These are phyloP conservation scores for Cyanidium caldarium DNA, from an alignment of 23 red algal genomes.

Conservation along the genomic window DNA sequence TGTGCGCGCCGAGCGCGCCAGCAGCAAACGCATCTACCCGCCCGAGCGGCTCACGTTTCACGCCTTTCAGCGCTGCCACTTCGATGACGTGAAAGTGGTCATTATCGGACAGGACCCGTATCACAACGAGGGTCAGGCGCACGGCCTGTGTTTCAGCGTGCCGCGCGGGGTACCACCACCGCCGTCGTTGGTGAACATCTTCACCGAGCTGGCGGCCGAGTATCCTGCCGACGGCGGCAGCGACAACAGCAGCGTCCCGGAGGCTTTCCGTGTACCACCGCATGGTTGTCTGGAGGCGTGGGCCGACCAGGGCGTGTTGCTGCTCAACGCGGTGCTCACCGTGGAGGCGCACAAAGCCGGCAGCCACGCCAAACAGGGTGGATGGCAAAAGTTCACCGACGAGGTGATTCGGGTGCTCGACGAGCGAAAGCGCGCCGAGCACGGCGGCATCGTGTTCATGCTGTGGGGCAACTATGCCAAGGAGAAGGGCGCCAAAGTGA, in stretches of 20 bases:
- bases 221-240: too few relatives aligned
- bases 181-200: conserved; percentile 74
- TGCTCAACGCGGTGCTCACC: conserved; percentile 91
- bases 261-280: conserved; percentile 24
- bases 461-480: conserved; percentile 92
- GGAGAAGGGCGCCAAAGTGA: conserved; percentile 57
- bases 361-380: conserved; percentile 38
- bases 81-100: conserved; percentile 59
- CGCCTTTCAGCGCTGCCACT: conserved; percentile 51
- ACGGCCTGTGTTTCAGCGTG: conserved; percentile 87
- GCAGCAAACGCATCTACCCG: conserved; percentile 18
- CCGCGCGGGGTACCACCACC: conserved; percentile 45
- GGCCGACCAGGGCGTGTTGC: conserved; percentile 86
- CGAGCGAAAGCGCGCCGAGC: neutral
- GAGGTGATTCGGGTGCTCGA: conserved; percentile 60
- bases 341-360: conserved; percentile 48
- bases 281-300: conserved; percentile 67
- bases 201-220: conserved; percentile 57
- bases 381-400: conserved; percentile 94
- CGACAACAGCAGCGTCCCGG: neutral
- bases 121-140: conserved; percentile 74
- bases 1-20: neutral
- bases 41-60: conserved; percentile 46
- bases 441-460: conserved; percentile 64
- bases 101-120: conserved; percentile 98